phyloP scores from a whole-genome alignment of 495 filamentous ascomycete species.

The Neurospora sp. region DNA sequence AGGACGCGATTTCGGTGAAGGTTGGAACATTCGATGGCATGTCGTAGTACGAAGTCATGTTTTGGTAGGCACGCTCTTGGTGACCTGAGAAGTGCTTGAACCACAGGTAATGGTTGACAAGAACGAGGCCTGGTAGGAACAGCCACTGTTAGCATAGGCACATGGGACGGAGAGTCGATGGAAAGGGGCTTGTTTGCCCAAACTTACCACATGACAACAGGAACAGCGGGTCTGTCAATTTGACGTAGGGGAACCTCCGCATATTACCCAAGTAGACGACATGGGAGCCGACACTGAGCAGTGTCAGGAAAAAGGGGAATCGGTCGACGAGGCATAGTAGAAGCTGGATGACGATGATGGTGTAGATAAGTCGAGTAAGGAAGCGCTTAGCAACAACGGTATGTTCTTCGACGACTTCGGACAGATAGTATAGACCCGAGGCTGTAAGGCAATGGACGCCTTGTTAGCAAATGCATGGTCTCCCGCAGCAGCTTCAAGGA shows the following conservation, averaged over 20 bases:
- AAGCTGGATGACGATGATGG: slow-evolving; percentile 62
- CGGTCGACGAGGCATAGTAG: slow-evolving; percentile 71
- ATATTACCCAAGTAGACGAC: slow-evolving; percentile 84
- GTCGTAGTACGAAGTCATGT: slow-evolving; percentile 46
- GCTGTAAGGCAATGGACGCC: slow-evolving; percentile 38
- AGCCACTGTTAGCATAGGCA: slow-evolving; percentile 8
- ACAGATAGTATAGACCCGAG: slow-evolving; percentile 95
- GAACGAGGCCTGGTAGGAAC: slow-evolving; percentile 53
- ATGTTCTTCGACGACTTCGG: slow-evolving; percentile 95
- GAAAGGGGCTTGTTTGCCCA: slow-evolving; percentile 9
- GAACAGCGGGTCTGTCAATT: slow-evolving; percentile 81
- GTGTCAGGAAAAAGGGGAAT: slow-evolving; percentile 64
- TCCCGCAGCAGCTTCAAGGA: background rate
- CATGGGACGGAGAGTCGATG: background rate
- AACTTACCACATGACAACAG: slow-evolving; percentile 62
- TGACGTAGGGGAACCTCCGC: slow-evolving; percentile 78
- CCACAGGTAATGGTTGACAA: slow-evolving; percentile 94
- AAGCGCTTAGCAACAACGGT: slow-evolving; percentile 83
- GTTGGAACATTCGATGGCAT: slow-evolving; percentile 53
- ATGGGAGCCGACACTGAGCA: slow-evolving; percentile 73
- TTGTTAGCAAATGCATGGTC: background rate
- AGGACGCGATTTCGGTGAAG: slow-evolving; percentile 92
- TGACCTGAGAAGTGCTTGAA: slow-evolving; percentile 81
- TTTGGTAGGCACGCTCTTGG: slow-evolving; percentile 35
- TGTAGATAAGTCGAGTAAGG: slow-evolving; percentile 75